Evolutionary conservation across 495 filamentous ascomycete species (phyloP), one percentile per base, ranked within the genome.

Genomic region (Hapsidospora chrysogenum): DNA sequence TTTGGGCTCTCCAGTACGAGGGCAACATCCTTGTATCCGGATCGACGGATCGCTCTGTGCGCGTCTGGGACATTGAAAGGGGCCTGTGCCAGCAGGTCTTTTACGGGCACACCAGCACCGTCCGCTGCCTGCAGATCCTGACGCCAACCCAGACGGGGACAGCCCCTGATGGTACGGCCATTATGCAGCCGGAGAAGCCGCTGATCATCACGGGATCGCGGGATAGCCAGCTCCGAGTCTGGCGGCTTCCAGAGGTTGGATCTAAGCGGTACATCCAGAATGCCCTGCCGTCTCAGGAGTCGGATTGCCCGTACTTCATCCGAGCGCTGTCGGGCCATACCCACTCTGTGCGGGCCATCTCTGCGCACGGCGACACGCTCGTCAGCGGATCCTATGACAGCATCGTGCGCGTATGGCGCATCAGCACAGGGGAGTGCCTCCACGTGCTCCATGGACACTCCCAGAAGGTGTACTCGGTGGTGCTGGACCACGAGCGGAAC

Each of bases 351-450:
- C 80, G 89, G 30, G 89, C 89, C 9, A 99, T 99, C 43, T 89
- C 92, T 32, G 92, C 92, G 7, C 77, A 96, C 46, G 85, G 76
- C 2, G 89, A 99, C 44, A 95, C 84, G 4, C 66, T 99, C n/a
- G 83, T 96, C n/a, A 94, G 85, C 44, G 89, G 89, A 6, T 95
- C 87, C 51, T 99, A 99, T 53, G 89, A 99, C 53, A 86, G 72
- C 56, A 89, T 82, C 0, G 92, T 99, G 9, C 74, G 87, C 22
- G 89, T 99, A 2, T 99, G 89, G 89, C 86, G 80, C 44, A 93
- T 96, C 41, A 95, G 86, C 16, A 95, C 84, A 0, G 89, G 89
- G 30, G 85, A 95, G 46, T 74, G 75, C n/a, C 42, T 89, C 7
- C 80, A 93, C 43, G 75, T 82, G n/a, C 62, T 99, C 6, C 70